Conservation (phyloP, 169 alveolate genomes). For the Pseudocohnilembus persalinus region DNA sequence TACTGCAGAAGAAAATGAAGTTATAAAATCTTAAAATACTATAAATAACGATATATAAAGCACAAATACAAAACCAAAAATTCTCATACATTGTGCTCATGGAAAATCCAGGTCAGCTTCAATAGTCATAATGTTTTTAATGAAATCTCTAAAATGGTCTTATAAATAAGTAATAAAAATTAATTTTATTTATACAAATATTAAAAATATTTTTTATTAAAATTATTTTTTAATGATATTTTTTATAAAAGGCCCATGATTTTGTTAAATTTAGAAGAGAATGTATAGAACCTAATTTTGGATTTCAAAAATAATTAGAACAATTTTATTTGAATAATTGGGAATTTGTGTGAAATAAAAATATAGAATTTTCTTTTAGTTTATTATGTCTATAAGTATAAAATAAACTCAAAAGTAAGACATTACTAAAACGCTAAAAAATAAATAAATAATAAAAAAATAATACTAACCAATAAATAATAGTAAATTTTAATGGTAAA, state of each 20-base stretch:
- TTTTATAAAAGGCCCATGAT: not conserved
- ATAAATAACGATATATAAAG: too few relatives aligned
- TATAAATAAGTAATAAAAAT: slow-evolving; percentile 25
- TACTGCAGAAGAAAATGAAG: not conserved
- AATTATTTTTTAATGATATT: too few relatives aligned
- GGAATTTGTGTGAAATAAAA: not conserved
- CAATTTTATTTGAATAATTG: not conserved
- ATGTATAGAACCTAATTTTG: not conserved
- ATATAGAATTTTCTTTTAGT: too few relatives aligned
- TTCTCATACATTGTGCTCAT: slow-evolving; percentile 27
- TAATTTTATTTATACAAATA: too few relatives aligned
- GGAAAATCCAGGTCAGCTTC: slow-evolving; percentile 30
- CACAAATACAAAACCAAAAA: too few relatives aligned
- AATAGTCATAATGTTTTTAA: slow-evolving; percentile 15
- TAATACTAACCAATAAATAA: too few relatives aligned
- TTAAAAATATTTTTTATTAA: too few relatives aligned
- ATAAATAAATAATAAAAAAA: too few relatives aligned
- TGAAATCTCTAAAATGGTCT: slow-evolving; percentile 5
- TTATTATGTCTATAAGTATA: too few relatives aligned
- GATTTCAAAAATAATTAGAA: not conserved
- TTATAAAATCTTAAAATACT: not conserved
- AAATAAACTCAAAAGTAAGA: too few relatives aligned
- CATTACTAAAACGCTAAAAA: too few relatives aligned
- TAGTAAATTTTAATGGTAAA: too few relatives aligned
- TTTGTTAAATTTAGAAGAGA: not conserved